Percentiles rank a stretch among this genome's conserved stretches.
These are phyloP conservation scores for Rhodofomes roseus DNA, from an alignment of 1,284 basidiomycete species.

Conservation along the genomic window DNA sequence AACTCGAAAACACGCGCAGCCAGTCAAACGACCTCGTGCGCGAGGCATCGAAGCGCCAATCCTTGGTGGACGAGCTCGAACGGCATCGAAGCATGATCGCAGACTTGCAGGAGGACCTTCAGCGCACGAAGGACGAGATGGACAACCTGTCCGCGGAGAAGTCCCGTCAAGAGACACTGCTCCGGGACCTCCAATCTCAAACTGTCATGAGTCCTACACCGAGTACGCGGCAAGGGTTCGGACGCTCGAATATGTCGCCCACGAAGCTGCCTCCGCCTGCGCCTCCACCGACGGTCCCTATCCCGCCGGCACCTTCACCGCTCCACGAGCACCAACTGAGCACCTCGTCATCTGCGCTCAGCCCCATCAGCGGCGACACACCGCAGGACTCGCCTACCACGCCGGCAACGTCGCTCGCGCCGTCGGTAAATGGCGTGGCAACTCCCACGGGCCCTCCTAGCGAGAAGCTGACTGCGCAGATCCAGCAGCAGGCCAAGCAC, in stretches of 20 bases:
- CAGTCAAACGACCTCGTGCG: constrained; percentile 63
- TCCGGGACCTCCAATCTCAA: constrained; percentile 77
- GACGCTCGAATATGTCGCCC: constrained; percentile 53
- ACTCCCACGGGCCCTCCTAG: constrained; percentile 38
- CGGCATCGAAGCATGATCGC: constrained; percentile 69
- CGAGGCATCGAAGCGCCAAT: constrained; percentile 71
- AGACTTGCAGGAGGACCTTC: constrained; percentile 72
- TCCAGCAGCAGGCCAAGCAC: constrained; percentile 73
- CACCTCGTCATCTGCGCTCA: constrained; percentile 42
- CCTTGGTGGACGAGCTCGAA: constrained; percentile 70
- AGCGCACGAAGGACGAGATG: constrained; percentile 76
- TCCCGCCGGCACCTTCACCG: constrained; percentile 72
- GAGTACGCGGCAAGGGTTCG: constrained; percentile 36
- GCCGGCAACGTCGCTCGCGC: constrained; percentile 53
- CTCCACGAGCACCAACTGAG: constrained; percentile 35
- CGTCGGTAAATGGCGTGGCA: constrained; percentile 32
- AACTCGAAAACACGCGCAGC: constrained; percentile 52
- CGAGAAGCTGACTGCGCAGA: constrained; percentile 49
- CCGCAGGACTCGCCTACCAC: constrained; percentile 54
- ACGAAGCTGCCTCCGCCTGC: constrained; percentile 85
- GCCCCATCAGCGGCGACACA: constrained; percentile 55
- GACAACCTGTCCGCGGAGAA: constrained; percentile 74
- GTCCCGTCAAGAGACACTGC: constrained; percentile 55
- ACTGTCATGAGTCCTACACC: constrained; percentile 52
- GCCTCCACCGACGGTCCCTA: constrained; percentile 84